phyloP scores from a whole-genome alignment of 2,329 filamentous ascomycete genomes.

The Colletotrichum cordylinicola region DNA sequence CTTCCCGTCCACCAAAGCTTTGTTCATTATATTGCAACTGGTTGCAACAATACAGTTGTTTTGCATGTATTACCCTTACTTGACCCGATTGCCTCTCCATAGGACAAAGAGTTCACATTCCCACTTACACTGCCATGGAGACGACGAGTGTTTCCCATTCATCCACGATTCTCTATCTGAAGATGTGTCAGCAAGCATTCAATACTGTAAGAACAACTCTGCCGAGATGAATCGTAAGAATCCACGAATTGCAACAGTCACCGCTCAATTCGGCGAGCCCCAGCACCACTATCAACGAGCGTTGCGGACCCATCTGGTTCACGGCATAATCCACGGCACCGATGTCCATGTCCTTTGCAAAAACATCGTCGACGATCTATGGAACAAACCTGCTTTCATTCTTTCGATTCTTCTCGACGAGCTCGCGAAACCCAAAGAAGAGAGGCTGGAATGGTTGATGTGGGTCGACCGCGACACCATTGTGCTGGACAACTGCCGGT shows the following conservation, averaged over 20 bases:
- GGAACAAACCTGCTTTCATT: slow-evolving; percentile 45
- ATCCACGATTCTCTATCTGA: not conserved
- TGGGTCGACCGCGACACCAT: slow-evolving; percentile 28
- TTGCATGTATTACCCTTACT: not conserved
- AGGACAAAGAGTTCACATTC: not conserved
- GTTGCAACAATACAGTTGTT: not conserved
- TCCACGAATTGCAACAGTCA: not conserved
- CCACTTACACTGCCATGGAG: not conserved
- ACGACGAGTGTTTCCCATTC: not conserved
- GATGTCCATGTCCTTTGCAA: slow-evolving; percentile 37
- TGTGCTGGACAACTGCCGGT: slow-evolving; percentile 23
- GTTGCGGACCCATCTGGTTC: slow-evolving; percentile 36
- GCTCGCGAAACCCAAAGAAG: slow-evolving; percentile 16
- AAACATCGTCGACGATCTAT: slow-evolving; percentile 33
- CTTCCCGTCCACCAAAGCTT: not conserved
- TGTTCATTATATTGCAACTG: not conserved
- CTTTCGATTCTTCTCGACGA: slow-evolving; percentile 32
- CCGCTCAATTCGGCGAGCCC: slow-evolving; percentile 6
- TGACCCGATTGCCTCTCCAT: not conserved
- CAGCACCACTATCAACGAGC: slow-evolving; percentile 26
- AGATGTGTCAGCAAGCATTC: not conserved
- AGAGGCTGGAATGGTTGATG: slow-evolving; percentile 23
- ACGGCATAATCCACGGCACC: slow-evolving; percentile 36
- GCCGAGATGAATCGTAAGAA: not conserved
- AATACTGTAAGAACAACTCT: not conserved